Evolutionary conservation across 2,329 filamentous ascomycete genomes (phyloP).

Genomic region (Fusarium pininemorale): DNA sequence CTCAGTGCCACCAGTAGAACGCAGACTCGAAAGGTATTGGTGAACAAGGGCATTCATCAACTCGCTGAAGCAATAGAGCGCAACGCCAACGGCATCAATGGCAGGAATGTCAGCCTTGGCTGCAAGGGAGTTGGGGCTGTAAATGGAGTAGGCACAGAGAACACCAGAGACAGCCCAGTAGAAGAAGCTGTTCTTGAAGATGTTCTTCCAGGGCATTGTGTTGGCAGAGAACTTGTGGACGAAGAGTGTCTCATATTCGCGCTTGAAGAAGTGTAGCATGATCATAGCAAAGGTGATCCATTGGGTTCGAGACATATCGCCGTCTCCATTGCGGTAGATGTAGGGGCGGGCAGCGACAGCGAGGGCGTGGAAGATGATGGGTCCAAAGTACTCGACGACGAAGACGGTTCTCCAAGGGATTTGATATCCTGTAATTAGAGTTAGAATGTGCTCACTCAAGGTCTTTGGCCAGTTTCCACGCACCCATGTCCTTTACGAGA

Average conservation of each 20-base stretch:
- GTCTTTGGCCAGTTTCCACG: constrained; percentile 36
- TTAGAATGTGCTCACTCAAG: not conserved
- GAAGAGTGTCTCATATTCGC: constrained; percentile 92
- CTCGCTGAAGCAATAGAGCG: constrained; percentile 81
- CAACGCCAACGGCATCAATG: constrained; percentile 73
- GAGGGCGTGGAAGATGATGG: constrained; percentile 84
- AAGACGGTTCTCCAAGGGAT: constrained; percentile 94
- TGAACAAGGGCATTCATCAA: constrained; percentile 83
- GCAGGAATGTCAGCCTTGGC: constrained; percentile 59
- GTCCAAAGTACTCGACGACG: constrained; percentile 93
- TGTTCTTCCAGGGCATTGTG: constrained; percentile 91
- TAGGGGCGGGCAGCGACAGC: constrained; percentile 77
- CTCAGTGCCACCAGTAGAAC: constrained; percentile 82
- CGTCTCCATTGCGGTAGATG: constrained; percentile 56
- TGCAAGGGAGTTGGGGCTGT: constrained; percentile 76
- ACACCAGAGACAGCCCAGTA: constrained; percentile 90
- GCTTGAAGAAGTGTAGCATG: constrained; percentile 88
- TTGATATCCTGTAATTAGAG: constrained; percentile 72
- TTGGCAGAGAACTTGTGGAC: constrained; percentile 94
- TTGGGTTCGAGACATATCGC: constrained; percentile 72
- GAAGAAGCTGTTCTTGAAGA: constrained; percentile 94
- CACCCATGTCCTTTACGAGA: constrained; percentile 94
- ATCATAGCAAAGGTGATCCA: constrained; percentile 78
- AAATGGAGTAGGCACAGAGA: constrained; percentile 85
- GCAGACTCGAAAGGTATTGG: constrained; percentile 78